Percentiles rank a stretch among this genome's conserved stretches.
phyloP scores from a whole-genome alignment of 495 filamentous ascomycete genomes.

The Penicillium herquei region DNA sequence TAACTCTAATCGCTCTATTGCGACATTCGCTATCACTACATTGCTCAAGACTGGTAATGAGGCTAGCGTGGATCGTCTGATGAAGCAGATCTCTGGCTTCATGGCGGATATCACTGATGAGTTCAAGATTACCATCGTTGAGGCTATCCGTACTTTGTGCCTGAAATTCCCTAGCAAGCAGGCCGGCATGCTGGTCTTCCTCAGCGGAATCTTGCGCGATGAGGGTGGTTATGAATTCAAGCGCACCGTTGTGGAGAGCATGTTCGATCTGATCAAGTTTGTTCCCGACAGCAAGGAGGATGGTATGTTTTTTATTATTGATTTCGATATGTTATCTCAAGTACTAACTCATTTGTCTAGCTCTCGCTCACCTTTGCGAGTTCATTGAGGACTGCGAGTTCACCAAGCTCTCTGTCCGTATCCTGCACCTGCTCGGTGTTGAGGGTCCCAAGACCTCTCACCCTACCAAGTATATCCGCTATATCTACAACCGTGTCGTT shows the following conservation, averaged over 20 bases:
- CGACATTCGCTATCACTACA: slow-evolving; percentile 97
- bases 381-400: slow-evolving; percentile 99
- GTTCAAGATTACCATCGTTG: slow-evolving; percentile 99
- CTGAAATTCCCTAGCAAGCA: slow-evolving; percentile 98
- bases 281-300: slow-evolving; percentile 98
- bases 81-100: slow-evolving; percentile 97
- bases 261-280: slow-evolving; percentile 99
- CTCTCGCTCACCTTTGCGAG: slow-evolving; percentile 93
- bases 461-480: slow-evolving; percentile 97
- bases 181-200: slow-evolving; percentile 93
- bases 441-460: slow-evolving; percentile 95
- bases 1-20: slow-evolving; percentile 95
- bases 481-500: slow-evolving; percentile 99
- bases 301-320: slow-evolving; percentile 37
- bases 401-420: slow-evolving; percentile 93
- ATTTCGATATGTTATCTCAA: not conserved
- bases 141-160: slow-evolving; percentile 93
- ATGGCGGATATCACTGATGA: slow-evolving; percentile 98
- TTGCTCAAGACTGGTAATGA: slow-evolving; percentile 98
- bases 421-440: slow-evolving; percentile 86
- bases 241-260: slow-evolving; percentile 95
- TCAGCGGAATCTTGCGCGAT: slow-evolving; percentile 91
- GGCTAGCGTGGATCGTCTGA: slow-evolving; percentile 90
- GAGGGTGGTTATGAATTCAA: slow-evolving; percentile 99
- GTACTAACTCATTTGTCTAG: slow-evolving; percentile 32